phyloP scores from a whole-genome alignment of 345 rosid genomes.

The Eucalyptus erythrocorys region DNA sequence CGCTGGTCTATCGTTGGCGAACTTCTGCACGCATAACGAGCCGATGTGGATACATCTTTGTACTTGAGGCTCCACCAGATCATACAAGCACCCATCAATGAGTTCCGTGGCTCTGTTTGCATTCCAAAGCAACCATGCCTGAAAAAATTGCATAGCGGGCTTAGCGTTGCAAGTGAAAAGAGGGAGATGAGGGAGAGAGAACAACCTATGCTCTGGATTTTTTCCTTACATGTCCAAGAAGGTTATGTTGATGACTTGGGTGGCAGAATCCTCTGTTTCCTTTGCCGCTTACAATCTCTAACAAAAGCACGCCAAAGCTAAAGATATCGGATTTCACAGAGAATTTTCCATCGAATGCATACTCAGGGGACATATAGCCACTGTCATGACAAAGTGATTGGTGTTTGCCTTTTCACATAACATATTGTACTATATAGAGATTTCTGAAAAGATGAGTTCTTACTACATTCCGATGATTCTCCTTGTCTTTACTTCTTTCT shows the following conservation, averaged over 20 bases:
- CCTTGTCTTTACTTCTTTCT: not conserved
- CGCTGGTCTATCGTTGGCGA: constrained; percentile 5
- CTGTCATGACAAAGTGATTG: not conserved
- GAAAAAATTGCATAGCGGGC: not conserved
- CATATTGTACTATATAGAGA: too few relatives aligned
- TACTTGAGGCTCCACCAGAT: not conserved
- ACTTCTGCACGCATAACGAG: constrained; percentile 12
- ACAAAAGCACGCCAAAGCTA: constrained; percentile 32
- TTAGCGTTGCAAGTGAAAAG: not conserved
- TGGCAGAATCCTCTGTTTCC: constrained; percentile 31
- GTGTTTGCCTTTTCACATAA: not conserved
- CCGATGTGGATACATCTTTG: constrained; percentile 10
- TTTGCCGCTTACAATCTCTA: constrained; percentile 36
- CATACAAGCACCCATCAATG: not conserved
- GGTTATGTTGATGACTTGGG: constrained; percentile 2
- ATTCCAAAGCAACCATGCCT: constrained; percentile 21
- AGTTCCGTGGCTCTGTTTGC: not conserved
- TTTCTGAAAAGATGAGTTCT: not conserved
- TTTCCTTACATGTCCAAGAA: constrained; percentile 7
- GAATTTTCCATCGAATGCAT: not conserved
- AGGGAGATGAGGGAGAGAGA: not conserved
- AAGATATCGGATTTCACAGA: constrained; percentile 32
- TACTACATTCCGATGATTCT: not conserved
- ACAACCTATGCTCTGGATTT: not conserved
- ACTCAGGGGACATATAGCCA: not conserved